Base-by-base conservation (phyloP, 139 green algal species). In the Astrephomene gubernaculifera region DNA sequence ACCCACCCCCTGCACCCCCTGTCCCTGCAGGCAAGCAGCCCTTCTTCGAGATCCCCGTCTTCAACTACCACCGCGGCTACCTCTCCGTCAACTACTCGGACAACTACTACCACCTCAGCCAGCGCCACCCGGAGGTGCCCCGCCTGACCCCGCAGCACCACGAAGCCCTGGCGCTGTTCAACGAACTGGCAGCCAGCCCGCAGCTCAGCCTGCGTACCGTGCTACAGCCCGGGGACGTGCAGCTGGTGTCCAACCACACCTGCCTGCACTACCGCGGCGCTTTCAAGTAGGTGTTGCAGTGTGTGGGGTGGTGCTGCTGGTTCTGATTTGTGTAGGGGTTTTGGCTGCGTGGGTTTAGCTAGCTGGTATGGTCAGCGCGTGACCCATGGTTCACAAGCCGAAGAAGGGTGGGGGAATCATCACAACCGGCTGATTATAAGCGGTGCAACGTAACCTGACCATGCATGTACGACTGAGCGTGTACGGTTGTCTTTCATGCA, bases 201-300 rank as follows among this genome's bases (percentile, higher is more conserved):
- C 81, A 91, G 75, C 86, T 95, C 22, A 68, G 79, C 39, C 69
- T 94, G 63, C 82, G 91, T 71, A 80, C 81, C 44, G 80, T 91
- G 49, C 91, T 95, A 73, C 87, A 93, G 88, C 91, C 91, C 0
- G 92, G 93, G 0, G 93, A 95, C 89, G 90, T 95, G 43, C 90
- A 94, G 89, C 86, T 95, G 79, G 87, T 95, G 36, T 88, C 79
- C 89, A 95, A 94, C 85, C 90, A 93, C 89, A 92, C 79, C 6
- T 73, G 81, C 45, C 89, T 94, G 67, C 93, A 95, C 80, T 86
- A 85, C 39, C 81, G 91, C 35, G 86, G 86, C 21, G 89, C 82
- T 5, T 95, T 95, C 75, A 44, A 14, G 71, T 61, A 21, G 5
- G 70, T 57, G n/a, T n/a, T n/a, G n/a, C n/a, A n/a, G n/a, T n/a